These are phyloP conservation scores for Acrocalymma vagum DNA, from an alignment of 2,329 filamentous ascomycete genomes.

Conservation along the genomic window DNA sequence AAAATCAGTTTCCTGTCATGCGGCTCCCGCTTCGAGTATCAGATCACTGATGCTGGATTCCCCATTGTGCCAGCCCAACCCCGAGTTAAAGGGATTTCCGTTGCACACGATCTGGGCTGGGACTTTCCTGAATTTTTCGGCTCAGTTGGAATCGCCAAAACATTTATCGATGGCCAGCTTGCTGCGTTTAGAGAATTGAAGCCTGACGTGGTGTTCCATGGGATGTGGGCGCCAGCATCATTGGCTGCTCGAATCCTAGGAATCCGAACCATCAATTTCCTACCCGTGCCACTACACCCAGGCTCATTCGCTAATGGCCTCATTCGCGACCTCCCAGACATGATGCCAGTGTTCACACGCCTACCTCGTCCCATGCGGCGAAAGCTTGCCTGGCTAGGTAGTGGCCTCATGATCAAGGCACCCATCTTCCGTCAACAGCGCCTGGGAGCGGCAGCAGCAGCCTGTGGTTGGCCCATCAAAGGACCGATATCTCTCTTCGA, in stretches of 20 bases:
- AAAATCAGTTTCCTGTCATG: slow-evolving; percentile 41
- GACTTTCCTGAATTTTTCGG: slow-evolving; percentile 46
- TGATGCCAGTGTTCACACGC: slow-evolving; percentile 41
- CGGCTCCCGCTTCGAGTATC: slow-evolving; percentile 39
- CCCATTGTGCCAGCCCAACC: slow-evolving; percentile 40
- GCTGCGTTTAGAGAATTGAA: slow-evolving; percentile 36
- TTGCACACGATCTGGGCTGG: slow-evolving; percentile 43
- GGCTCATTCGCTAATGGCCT: slow-evolving; percentile 36
- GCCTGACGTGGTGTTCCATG: slow-evolving; percentile 44
- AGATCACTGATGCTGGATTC: slow-evolving; percentile 41
- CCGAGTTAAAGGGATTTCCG: slow-evolving; percentile 38
- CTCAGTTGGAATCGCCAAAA: slow-evolving; percentile 38
- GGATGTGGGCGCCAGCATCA: slow-evolving; percentile 44
- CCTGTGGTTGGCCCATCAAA: slow-evolving; percentile 34
- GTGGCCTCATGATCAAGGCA: slow-evolving; percentile 37
- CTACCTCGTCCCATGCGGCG: slow-evolving; percentile 37
- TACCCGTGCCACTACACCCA: slow-evolving; percentile 40
- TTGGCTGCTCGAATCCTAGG: slow-evolving; percentile 38
- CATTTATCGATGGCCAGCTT: slow-evolving; percentile 41
- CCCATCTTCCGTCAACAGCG: slow-evolving; percentile 43
- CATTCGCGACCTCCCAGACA: slow-evolving; percentile 41
- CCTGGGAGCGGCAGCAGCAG: slow-evolving; percentile 37
- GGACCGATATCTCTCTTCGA: slow-evolving; percentile 43
- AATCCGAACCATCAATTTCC: slow-evolving; percentile 43
- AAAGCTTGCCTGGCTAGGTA: slow-evolving; percentile 34